Percentiles rank a stretch among this genome's conserved stretches.
Evolutionary conservation across 1,284 basidiomycete species (phyloP).

Genomic region (Cryptococcus sp.): DNA sequence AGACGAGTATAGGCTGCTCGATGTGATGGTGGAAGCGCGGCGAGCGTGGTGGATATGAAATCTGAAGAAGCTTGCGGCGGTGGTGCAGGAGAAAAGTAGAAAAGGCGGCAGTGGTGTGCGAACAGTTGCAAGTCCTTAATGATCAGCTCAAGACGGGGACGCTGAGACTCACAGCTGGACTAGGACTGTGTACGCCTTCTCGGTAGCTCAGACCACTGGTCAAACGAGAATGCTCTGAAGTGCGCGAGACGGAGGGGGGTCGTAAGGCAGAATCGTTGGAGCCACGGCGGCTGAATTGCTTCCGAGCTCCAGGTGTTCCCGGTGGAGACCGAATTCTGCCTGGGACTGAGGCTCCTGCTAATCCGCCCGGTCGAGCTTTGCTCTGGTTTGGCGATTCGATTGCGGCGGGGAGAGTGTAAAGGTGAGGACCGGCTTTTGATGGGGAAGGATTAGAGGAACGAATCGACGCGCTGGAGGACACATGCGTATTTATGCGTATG

Average conservation of each 20-base stretch:
- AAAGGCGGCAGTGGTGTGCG: conserved; percentile 43
- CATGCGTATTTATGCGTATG: conserved; percentile 19
- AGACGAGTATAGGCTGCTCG: conserved; percentile 46
- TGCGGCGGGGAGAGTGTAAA: conserved; percentile 17
- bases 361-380: conserved; percentile 19
- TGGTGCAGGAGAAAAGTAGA: conserved; percentile 39
- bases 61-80: conserved; percentile 28
- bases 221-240: conserved; percentile 17
- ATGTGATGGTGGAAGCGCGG: conserved; percentile 40
- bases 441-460: conserved; percentile 19
- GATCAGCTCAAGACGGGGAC: neutral
- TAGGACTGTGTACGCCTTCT: conserved; percentile 32
- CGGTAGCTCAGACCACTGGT: neutral
- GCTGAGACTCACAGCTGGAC: conserved; percentile 21
- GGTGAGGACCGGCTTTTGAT: conserved; percentile 5
- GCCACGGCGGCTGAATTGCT: conserved; percentile 9
- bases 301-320: conserved; percentile 12
- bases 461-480: conserved; percentile 13
- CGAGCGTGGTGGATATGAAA: conserved; percentile 42
- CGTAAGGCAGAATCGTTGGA: conserved; percentile 11
- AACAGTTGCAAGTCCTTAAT: conserved; percentile 41
- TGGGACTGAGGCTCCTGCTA: conserved; percentile 7
- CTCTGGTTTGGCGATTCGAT: conserved; percentile 14
- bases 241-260: conserved; percentile 8
- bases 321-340: conserved; percentile 17